phyloP scores from a whole-genome alignment of 2,329 filamentous ascomycete species.

The Neonectria magnoliae region DNA sequence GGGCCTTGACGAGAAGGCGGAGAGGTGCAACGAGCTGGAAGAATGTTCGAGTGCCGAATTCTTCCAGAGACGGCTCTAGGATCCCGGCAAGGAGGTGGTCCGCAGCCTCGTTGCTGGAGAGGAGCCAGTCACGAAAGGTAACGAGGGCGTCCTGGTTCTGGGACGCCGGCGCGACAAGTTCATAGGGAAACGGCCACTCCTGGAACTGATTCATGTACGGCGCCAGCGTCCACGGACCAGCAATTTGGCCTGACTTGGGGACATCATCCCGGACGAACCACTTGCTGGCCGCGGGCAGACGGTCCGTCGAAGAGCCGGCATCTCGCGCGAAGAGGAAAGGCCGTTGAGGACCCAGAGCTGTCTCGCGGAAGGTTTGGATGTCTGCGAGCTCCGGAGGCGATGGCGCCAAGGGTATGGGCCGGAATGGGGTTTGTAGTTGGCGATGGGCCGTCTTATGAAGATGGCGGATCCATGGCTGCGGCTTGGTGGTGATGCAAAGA shows the following conservation, averaged over 20 bases:
- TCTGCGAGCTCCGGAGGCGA: constrained; percentile 32
- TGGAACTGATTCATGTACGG: constrained; percentile 45
- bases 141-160: constrained; percentile 30
- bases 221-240: constrained; percentile 32
- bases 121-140: constrained; percentile 44
- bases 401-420: constrained; percentile 19
- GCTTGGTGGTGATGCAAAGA: constrained; percentile 3
- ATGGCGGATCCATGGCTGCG: constrained; percentile 29
- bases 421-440: constrained; percentile 14
- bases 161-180: constrained; percentile 45
- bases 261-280: constrained; percentile 62
- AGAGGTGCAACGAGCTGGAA: constrained; percentile 70
- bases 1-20: constrained; percentile 68
- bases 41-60: constrained; percentile 52
- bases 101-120: constrained; percentile 37
- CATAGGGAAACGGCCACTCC: constrained; percentile 51
- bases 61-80: constrained; percentile 41
- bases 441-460: constrained; percentile 23
- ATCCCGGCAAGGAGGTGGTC: constrained; percentile 47
- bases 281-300: constrained; percentile 62
- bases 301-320: constrained; percentile 46
- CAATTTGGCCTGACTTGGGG: not conserved
- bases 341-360: constrained; percentile 61
- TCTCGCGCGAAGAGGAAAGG: constrained; percentile 62
- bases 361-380: constrained; percentile 60